Base-by-base conservation (phyloP, 331 rosid genomes). In the Dryas integrifolia region DNA sequence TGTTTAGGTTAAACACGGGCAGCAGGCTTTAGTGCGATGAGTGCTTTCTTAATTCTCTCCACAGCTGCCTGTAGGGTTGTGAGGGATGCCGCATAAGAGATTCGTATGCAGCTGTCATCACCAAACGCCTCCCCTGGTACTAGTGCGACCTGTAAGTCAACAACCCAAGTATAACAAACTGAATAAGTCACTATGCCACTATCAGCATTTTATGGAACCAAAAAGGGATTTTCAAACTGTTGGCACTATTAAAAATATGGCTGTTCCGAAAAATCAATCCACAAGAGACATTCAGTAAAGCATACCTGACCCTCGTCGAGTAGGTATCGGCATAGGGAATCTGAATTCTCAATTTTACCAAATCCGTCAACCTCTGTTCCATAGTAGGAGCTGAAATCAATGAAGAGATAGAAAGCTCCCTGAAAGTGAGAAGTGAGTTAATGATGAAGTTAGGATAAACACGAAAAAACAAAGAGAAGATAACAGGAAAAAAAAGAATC, bases 351-450 rank as follows among this genome's bases (percentile, higher is more conserved):
- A 65, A 94, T 84, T 80, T 63, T 76, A 56, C 98, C 98, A 69
- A 91, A 91, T 49, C 97, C 98, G 82, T 88, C 90, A 74, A 64
- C 96, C 82, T 85, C 89, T 51, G 70, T 57, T 83, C 98, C 97
- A 73, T 88, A 94, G 84, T 84, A 94, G 78, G 80, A 76, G 86
- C 97, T 94, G 77, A 87, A 72, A 77, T 94, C 97, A 68, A 91
- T 62, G 84, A 94, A 94, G 60, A 94, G 90, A 84, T 94, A 91
- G 80, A 92, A 92, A 61, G 97, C 98, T 86, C 98, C 98, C 98
- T 92, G 82, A 85, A 50, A 67, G 60, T 18, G 56, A 51, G 81
- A 30, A 73, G 18, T 70, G 40, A 5, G 56, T 58, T 9, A 11
- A 39, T 0, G 21, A 46, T 48, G 26, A 57, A 16, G 26, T 66